Base-by-base conservation (phyloP, 1,284 basidiomycete species). In the Marasmius tenuissimus region DNA sequence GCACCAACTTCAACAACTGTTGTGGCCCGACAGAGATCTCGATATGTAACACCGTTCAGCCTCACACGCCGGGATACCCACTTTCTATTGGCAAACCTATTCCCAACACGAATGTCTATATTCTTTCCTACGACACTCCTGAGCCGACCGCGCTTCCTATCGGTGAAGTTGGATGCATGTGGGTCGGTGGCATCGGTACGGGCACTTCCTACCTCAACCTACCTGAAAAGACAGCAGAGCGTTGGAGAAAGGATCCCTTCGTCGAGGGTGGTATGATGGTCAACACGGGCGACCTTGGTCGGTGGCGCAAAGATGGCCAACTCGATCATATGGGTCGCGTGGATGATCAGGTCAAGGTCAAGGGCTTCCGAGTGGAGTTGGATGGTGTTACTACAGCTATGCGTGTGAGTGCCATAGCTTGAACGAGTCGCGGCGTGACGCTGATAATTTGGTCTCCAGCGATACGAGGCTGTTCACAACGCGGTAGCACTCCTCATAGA, bases 1-100 rank as follows among this genome's bases (percentile, higher is more conserved):
- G 71, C n/a, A 77, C 76, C 1, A 71, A 73, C 54, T 84, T 83
- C 69, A 78, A 78, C 66, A 84, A 83, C 65, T 78, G 79, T 61
- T 84, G 83, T 63, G 83, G 82, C 39, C 83, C 82, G 11, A 84
- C 82, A 16, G 83, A 84, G 69, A 81, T 83, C 49, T 82, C 81
- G 0, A 83, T 85, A 58, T 80, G 81, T 47, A 85, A 85, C 66
- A 84, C 82, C 0, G 73, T 81, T 4, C 77, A 79, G 58, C 72
- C 75, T 3, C 82, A 83, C 69, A 71, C 69, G 0, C 69, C 76
- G 7, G 78, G 78, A 1, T 72, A 75, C 22, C 71, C 76, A 6
- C 71, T 84, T 11, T 78, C 76, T 48, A 84, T 85, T 48, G 83
- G 82, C 4, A 75, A 68, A 34, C 83, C 83, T 5, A 80, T 80